Base-by-base conservation (phyloP, 2,329 filamentous ascomycete genomes). In the Diaporthe citrichinensis region DNA sequence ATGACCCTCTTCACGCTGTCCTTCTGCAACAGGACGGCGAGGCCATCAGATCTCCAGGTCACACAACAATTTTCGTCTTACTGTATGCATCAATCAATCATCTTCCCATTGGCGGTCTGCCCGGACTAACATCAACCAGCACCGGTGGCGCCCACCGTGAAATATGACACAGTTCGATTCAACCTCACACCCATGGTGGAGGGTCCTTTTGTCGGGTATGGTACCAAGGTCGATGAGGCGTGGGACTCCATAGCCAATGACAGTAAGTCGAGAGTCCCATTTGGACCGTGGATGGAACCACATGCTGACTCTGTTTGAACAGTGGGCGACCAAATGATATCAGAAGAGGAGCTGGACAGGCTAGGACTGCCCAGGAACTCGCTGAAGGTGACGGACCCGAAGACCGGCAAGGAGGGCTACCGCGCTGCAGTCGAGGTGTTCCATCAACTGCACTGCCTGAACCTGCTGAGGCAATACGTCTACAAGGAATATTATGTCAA, bases 291-390 rank as follows among this genome's bases (percentile, higher is more conserved):
- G 55, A 6, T 39, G 7, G 59, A 79, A 62, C 74, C 23, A 31
- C n/a, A 23, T 57, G 36, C 69, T 77, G 34, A 76, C 36, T 17
- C 4, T 17, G 1, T 8, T 7, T 23, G 36, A 34, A 73, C 72
- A 90, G 90, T 92, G 36, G 90, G 90, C 51, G 90, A 92, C 80
- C 89, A 90, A 78, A 90, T 91, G 87, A 89, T 92, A 71, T 87
- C 87, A 0, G 83, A 86, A 31, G 83, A 86, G 8, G 90, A 92
- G 78, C 87, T 91, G 39, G 82, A 86, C 55, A 87, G 86, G 31
- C 86, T 92, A 0, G 87, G 87, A 6, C 83, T 88, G 5, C 88
- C 90, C 77, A 87, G 88, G 2, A 82, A 86, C 31, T 89, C 89
- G 0, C 84, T 92, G n/a, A 88, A 87, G 78, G 87, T 91, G 77